Evolutionary conservation across 768 basidiomycete genomes (phyloP).

Genomic region (Kwoniella sp.): DNA sequence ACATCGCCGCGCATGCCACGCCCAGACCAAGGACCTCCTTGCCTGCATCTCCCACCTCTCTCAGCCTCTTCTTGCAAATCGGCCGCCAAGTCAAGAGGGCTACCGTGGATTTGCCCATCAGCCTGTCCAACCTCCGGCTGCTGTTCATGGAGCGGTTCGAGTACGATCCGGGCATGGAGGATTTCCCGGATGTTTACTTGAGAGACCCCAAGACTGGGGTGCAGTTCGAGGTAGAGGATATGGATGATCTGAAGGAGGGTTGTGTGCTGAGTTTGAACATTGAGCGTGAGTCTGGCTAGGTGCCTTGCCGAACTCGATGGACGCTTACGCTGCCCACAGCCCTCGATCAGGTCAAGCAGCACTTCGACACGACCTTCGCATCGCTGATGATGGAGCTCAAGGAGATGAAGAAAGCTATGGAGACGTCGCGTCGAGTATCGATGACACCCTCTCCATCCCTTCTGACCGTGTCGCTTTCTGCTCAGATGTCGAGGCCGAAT

Average conservation of each 20-base stretch:
- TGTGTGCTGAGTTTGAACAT: constrained; percentile 88
- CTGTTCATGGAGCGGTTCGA: constrained; percentile 92
- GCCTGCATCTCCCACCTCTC: constrained; percentile 34
- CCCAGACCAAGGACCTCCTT: constrained; percentile 8
- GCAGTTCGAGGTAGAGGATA: constrained; percentile 91
- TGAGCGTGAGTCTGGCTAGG: constrained; percentile 69
- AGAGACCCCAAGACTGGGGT: constrained; percentile 87
- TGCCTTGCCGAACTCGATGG: neutral
- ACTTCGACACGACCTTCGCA: constrained; percentile 88
- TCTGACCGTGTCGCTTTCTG: constrained; percentile 30
- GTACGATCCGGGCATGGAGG: constrained; percentile 85
- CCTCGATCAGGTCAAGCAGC: constrained; percentile 96
- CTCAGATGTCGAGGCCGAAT: constrained; percentile 57
- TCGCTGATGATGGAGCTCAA: constrained; percentile 80
- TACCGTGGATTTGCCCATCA: constrained; percentile 60
- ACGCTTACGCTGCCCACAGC: constrained; percentile 54
- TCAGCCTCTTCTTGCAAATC: constrained; percentile 81
- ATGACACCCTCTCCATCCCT: constrained; percentile 41
- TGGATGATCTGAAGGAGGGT: constrained; percentile 83
- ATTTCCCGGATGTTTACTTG: constrained; percentile 93
- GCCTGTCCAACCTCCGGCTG: constrained; percentile 71
- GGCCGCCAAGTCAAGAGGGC: constrained; percentile 88
- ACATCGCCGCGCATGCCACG: constrained; percentile 13
- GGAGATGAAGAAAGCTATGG: constrained; percentile 69
- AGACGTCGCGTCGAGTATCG: constrained; percentile 57